Evolutionary conservation across 129 eudicot genomes (phyloP), one percentile per base, ranked within the genome.

Genomic region (Kitagawia praeruptora): DNA sequence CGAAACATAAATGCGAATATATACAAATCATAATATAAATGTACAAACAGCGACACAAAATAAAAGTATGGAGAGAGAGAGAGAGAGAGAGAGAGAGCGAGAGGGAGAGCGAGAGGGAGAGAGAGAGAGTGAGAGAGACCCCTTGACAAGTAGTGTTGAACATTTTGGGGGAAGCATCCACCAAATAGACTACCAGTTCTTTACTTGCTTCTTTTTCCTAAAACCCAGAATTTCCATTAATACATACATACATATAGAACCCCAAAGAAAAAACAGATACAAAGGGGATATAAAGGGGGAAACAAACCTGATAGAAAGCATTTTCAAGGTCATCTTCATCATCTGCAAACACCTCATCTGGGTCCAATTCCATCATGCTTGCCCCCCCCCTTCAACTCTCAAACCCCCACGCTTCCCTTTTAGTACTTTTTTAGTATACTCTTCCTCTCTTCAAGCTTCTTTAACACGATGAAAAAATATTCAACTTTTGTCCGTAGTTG

Each of bases 151-250:
- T 85, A 79, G 84, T 70, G 89, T 74, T 81, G 85, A 92, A 90
- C 99, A 95, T 92, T 86, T 89, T 95, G 10, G 99, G 99, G 10
- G 97, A 95, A 87, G 97, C 96, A 80, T 95, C 99, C 75, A 92
- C 91, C 77, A 95, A 75, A 76, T 90, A 95, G 51, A 95, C 99
- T 84, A 84, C 86, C 34, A 85, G 70, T 73, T 95, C 99, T 80
- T 95, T 95, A 80, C 82, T 85, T 16, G 93, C 76, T 66, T 87
- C 89, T 63, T 86, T 90, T 61, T 83, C 96, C 99, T 95, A 69
- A 7, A 70, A 44, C 12, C 47, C 47, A 44, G 8, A 6, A 6
- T 1, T 40, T 44, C 3, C 47, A 44, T 44, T 44, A 44, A 9
- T 58, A 25, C 67, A 58, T 58, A 47, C 53, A 13, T 58, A 58